A percentile compares a stretch with the other conserved stretches of the same genome.
Evolutionary conservation across 768 basidiomycete genomes (phyloP).

Genomic region (Trametes sanguinea): DNA sequence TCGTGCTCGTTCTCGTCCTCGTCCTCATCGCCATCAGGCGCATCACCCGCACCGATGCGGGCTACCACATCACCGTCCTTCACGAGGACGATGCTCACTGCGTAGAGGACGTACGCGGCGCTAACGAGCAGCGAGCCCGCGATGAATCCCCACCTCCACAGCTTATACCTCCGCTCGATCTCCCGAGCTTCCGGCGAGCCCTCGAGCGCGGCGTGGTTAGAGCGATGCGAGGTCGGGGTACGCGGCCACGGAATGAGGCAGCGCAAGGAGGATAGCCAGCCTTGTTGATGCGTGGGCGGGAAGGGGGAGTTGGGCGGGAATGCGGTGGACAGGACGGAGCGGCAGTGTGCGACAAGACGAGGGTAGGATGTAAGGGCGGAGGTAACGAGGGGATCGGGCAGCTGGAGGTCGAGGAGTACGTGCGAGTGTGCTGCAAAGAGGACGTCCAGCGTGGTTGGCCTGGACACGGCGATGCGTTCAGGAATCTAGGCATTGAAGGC

Average conservation of each 20-base stretch:
- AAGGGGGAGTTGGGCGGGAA: slow-evolving; percentile 30
- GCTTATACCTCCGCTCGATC: slow-evolving; percentile 46
- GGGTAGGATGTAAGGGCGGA: slow-evolving; percentile 62
- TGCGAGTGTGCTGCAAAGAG: slow-evolving; percentile 69
- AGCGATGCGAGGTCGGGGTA: slow-evolving; percentile 11
- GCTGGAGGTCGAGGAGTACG: slow-evolving; percentile 57
- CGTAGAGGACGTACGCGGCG: slow-evolving; percentile 38
- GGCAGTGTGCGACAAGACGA: slow-evolving; percentile 57
- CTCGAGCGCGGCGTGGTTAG: slow-evolving; percentile 34
- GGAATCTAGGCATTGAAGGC: background rate
- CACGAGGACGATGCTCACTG: slow-evolving; percentile 8
- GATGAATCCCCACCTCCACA: slow-evolving; percentile 57
- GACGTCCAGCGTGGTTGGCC: slow-evolving; percentile 65
- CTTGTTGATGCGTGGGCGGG: slow-evolving; percentile 17
- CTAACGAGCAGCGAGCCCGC: slow-evolving; percentile 45
- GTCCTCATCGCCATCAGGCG: background rate
- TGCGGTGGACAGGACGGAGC: slow-evolving; percentile 44
- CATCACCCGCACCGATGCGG: background rate
- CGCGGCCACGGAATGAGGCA: slow-evolving; percentile 36
- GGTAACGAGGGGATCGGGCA: slow-evolving; percentile 61
- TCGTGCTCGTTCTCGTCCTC: background rate
- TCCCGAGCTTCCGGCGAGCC: slow-evolving; percentile 23
- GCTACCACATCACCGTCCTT: background rate
- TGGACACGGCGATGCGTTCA: slow-evolving; percentile 30
- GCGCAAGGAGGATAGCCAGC: slow-evolving; percentile 34